Percentiles rank a stretch among this genome's conserved stretches.
phyloP scores from a whole-genome alignment of 2,329 filamentous ascomycete species.

The Didymella pinodella region DNA sequence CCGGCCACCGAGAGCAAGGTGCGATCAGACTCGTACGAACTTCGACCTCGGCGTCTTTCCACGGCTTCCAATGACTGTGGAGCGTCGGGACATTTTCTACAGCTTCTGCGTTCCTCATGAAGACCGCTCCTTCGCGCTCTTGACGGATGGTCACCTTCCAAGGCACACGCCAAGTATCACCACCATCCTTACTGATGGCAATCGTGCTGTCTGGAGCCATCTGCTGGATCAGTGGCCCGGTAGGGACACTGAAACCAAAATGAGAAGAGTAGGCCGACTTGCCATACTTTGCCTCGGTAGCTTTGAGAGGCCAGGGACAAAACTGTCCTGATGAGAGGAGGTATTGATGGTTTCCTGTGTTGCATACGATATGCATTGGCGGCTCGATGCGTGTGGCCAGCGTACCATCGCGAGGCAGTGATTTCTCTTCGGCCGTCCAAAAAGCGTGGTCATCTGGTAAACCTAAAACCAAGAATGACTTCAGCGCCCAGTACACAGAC shows the following conservation, averaged over 20 bases:
- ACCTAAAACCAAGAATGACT: constrained; percentile 57
- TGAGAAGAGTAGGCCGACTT: constrained; percentile 49
- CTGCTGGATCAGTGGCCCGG: constrained; percentile 50
- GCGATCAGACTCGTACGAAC: constrained; percentile 36
- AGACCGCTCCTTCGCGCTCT: neutral
- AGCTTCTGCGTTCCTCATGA: neutral
- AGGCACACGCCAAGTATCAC: constrained; percentile 52
- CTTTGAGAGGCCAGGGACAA: constrained; percentile 49
- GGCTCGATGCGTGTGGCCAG: constrained; percentile 13
- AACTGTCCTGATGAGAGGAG: constrained; percentile 46
- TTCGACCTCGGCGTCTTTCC: constrained; percentile 38
- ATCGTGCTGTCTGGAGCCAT: constrained; percentile 53
- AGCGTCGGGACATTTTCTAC: constrained; percentile 26
- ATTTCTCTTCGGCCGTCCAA: constrained; percentile 57
- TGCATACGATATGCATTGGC: constrained; percentile 58
- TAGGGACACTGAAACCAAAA: constrained; percentile 52
- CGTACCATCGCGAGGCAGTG: constrained; percentile 26
- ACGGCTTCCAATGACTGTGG: constrained; percentile 40
- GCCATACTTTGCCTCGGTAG: constrained; percentile 48
- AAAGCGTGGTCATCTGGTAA: constrained; percentile 53
- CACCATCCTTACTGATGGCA: constrained; percentile 49
- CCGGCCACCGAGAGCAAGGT: constrained; percentile 37
- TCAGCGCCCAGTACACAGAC: constrained; percentile 64
- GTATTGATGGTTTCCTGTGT: constrained; percentile 45
- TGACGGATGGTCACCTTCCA: constrained; percentile 38